These are phyloP conservation scores for Mesembryanthemum crystallinum DNA, from an alignment of 148 eudicot species.

Conservation along the genomic window DNA sequence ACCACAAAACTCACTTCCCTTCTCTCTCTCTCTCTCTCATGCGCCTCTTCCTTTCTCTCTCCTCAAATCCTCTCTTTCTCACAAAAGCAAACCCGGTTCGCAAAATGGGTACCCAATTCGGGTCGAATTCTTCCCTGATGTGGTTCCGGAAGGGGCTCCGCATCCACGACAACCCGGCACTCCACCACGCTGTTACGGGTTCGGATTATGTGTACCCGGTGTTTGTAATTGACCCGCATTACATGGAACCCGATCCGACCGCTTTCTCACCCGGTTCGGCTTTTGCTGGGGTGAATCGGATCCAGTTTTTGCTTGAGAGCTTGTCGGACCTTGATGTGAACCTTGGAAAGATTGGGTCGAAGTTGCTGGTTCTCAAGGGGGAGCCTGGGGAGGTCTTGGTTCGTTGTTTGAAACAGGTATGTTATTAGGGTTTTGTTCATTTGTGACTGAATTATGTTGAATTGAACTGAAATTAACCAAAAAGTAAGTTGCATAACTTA, in stretches of 20 bases:
- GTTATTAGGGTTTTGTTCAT: too few relatives aligned
- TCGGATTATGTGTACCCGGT: slow-evolving; percentile 58
- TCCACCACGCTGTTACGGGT: slow-evolving; percentile 44
- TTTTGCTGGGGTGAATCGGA: slow-evolving; percentile 72
- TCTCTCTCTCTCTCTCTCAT: slow-evolving; percentile 13
- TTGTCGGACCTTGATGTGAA: slow-evolving; percentile 57
- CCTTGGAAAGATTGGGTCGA: slow-evolving; percentile 55
- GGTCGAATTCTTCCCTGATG: slow-evolving; percentile 45
- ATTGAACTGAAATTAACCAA: too few relatives aligned
- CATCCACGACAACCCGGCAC: slow-evolving; percentile 88
- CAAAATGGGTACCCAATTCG: slow-evolving; percentile 29
- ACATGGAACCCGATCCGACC: slow-evolving; percentile 71
- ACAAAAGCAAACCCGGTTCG: neutral
- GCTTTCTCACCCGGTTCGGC: slow-evolving; percentile 60
- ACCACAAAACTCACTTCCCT: neutral
- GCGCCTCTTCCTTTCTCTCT: slow-evolving; percentile 25
- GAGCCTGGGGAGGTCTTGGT: slow-evolving; percentile 61
- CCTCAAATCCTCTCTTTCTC: slow-evolving; percentile 7
- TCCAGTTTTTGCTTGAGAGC: slow-evolving; percentile 75
- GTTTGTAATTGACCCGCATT: slow-evolving; percentile 80
- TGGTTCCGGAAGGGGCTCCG: slow-evolving; percentile 97
- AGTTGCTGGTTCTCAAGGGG: slow-evolving; percentile 70
- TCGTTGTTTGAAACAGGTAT: slow-evolving; percentile 68
- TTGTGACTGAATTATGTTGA: too few relatives aligned
- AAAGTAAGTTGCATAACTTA: too few relatives aligned